Conservation (phyloP, 2,329 filamentous ascomycete genomes). For the Aureobasidium subglaciale region DNA sequence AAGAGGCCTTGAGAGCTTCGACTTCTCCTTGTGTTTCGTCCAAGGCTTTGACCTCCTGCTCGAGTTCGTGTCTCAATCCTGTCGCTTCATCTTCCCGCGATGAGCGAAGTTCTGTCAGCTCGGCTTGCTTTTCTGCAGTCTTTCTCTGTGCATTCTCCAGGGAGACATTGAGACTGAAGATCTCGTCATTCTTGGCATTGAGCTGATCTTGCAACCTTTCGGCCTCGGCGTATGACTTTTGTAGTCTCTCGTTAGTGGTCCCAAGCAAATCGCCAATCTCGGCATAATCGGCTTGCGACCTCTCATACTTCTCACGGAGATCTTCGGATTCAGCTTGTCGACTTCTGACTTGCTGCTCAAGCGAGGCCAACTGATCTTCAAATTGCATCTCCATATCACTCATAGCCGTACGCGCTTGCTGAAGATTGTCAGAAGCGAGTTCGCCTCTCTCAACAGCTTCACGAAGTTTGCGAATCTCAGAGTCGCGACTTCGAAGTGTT, state of each 20-base stretch:
- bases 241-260: background rate
- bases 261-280: constrained; percentile 2
- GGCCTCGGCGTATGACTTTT: background rate
- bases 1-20: background rate
- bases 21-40: constrained; percentile 1
- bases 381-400: constrained; percentile 3
- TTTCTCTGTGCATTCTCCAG: background rate
- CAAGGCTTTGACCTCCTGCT: background rate
- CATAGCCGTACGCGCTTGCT: background rate
- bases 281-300: background rate
- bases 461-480: constrained; percentile 6
- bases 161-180: background rate
- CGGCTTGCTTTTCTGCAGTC: background rate
- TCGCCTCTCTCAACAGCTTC: constrained; percentile 9
- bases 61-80: background rate
- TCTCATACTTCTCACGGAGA: background rate
- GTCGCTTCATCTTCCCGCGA: background rate
- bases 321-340: background rate
- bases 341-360: background rate
- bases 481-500: constrained; percentile 2
- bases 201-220: background rate
- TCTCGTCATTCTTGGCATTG: background rate
- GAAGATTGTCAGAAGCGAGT: background rate
- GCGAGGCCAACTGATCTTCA: background rate
- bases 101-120: constrained; percentile 1